A percentile compares a stretch with the other conserved stretches of the same genome.
phyloP scores from a whole-genome alignment of 371 early-diverging fungal species.

The Mortierella sp. region DNA sequence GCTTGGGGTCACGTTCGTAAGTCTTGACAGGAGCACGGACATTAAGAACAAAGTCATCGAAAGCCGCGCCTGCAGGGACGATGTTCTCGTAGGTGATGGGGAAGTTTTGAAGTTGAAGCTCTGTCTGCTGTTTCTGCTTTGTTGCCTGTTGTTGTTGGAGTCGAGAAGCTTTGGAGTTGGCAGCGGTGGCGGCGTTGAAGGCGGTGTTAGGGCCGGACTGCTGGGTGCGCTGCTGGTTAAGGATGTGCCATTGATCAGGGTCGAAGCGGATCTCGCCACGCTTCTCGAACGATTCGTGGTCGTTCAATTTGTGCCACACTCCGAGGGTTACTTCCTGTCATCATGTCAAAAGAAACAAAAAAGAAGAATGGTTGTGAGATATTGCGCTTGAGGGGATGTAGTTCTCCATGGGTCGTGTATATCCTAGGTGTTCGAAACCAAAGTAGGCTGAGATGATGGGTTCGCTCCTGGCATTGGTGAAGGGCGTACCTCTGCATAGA shows the following conservation, averaged over 20 bases:
- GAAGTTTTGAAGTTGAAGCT: slow-evolving; percentile 8
- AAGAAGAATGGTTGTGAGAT: neutral
- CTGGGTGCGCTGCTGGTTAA: slow-evolving; percentile 21
- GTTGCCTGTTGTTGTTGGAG: slow-evolving; percentile 26
- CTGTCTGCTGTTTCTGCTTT: slow-evolving; percentile 3
- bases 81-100: slow-evolving; percentile 24
- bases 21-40: slow-evolving; percentile 31
- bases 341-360: neutral
- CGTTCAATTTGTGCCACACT: slow-evolving; percentile 53
- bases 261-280: slow-evolving; percentile 53
- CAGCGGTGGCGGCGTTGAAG: slow-evolving; percentile 13
- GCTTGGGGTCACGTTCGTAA: slow-evolving; percentile 12
- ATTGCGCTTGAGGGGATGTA: neutral
- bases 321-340: slow-evolving; percentile 48
- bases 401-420: neutral
- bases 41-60: slow-evolving; percentile 45
- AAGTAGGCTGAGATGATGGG: neutral
- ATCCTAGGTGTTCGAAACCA: neutral
- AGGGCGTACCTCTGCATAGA: slow-evolving; percentile 50
- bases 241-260: slow-evolving; percentile 34
- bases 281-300: slow-evolving; percentile 52
- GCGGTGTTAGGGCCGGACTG: slow-evolving; percentile 13
- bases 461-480: neutral
- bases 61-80: neutral
- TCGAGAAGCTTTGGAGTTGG: slow-evolving; percentile 10